Evolutionary conservation across 768 basidiomycete species (phyloP), one percentile per base, ranked within the genome.

Genomic region (Suillus paluster): DNA sequence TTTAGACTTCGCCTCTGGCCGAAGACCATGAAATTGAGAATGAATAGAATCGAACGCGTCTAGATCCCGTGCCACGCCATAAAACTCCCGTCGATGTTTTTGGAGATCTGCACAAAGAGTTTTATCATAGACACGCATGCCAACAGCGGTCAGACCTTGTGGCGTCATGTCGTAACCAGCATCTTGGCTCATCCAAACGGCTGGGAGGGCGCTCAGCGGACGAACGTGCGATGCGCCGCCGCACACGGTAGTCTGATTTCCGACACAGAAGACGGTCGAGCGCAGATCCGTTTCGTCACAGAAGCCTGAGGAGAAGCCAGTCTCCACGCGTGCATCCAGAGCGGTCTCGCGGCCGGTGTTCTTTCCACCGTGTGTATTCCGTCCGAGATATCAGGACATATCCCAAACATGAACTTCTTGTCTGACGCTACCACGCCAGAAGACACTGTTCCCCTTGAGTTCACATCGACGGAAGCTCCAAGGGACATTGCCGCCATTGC

Each of bases 231-330:
- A 61, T 80, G 88, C 61, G 87, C 86, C 0, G 91, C 91, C 1
- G 83, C 89, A 10, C 83, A 86, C 65, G 91, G 88, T 4, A 83
- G 83, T n/a, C 72, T 93, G 41, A 87, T 93, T 19, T 85, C 91
- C 2, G 88, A 91, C 71, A 89, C 87, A 1, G 87, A 88, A 65
- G 86, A 84, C 59, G 90, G 90, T 3, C 86, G 85, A 64, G 84
- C 90, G 1, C 79, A 88, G 60, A 90, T 93, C 67, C 79, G 89
- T 41, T 92, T 93, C 65, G 91, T 93, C 58, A 93, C 90, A 4
- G 91, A 92, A 71, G n/a, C n/a, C n/a, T n/a, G n/a, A n/a, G 91
- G 91, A 58, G 91, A 93, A 75, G 91, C 91, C 1, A 92, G 91
- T 80, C 76, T 93, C 67, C 91, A 93, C 70, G 88, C 90, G 0